These are phyloP conservation scores for Oryza glaberrima DNA, from an alignment of 176 grass and related monocot species.

Conservation along the genomic window DNA sequence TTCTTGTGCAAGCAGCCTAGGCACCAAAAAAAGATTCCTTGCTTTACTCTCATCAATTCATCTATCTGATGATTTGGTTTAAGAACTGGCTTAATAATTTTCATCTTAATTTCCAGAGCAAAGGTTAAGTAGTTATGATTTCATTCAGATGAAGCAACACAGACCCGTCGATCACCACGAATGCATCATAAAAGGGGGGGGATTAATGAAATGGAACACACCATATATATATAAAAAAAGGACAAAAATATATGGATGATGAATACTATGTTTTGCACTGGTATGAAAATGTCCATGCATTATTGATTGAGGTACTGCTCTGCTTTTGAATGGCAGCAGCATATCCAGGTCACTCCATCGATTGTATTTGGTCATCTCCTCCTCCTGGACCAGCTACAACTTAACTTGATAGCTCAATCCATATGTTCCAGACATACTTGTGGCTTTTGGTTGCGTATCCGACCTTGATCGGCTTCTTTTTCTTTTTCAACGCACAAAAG, in stretches of 20 bases:
- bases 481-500: not conserved
- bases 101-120: not conserved
- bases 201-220: not conserved
- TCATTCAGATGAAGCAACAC: too few species aligned
- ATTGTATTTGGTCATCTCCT: not conserved
- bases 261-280: not conserved
- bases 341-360: not conserved
- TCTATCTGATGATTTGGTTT: not conserved
- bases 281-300: not conserved
- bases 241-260: not conserved
- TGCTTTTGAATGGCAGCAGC: not conserved
- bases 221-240: too few species aligned
- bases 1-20: not conserved
- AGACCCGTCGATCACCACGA: not conserved
- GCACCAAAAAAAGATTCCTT: slow-evolving; percentile 15
- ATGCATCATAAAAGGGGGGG: too few species aligned
- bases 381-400: not conserved
- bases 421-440: not conserved
- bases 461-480: not conserved
- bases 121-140: not conserved
- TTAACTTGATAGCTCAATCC: not conserved
- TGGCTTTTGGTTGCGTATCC: not conserved
- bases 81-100: not conserved
- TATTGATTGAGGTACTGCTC: not conserved
- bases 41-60: not conserved